Percentiles rank a stretch among this genome's conserved stretches.
Conservation (phyloP, 306 rosid genomes). For the Prunus mume region DNA sequence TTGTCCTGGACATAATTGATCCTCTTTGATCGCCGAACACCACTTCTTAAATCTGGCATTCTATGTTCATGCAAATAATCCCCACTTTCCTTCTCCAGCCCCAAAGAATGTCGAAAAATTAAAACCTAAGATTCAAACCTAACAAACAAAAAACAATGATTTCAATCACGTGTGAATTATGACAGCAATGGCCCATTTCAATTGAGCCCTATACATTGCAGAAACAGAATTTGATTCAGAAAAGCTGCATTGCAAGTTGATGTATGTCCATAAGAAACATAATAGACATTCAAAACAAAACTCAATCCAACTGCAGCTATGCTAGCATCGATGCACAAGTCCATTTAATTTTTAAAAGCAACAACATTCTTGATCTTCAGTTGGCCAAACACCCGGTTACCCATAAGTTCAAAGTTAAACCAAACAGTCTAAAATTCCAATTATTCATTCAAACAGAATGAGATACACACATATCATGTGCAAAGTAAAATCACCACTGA, state of each 20-base stretch:
- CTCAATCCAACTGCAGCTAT: slow-evolving; percentile 8
- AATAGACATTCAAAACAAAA: not conserved
- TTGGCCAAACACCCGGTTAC: not conserved
- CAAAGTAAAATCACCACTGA: slow-evolving; percentile 5
- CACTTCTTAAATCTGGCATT: slow-evolving; percentile 45
- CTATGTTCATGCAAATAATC: slow-evolving; percentile 34
- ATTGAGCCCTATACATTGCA: not conserved
- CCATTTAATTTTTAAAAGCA: not conserved
- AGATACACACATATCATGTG: not conserved
- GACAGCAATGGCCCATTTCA: not conserved
- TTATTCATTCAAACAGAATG: not conserved
- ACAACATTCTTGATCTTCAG: slow-evolving; percentile 10
- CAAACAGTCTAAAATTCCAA: not conserved
- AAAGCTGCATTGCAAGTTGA: slow-evolving; percentile 9
- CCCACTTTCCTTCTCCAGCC: slow-evolving; percentile 13
- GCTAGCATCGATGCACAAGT: not conserved
- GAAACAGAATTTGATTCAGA: not conserved
- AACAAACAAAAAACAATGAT: not conserved
- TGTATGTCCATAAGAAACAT: slow-evolving; percentile 4
- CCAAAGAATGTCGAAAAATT: slow-evolving; percentile 15
- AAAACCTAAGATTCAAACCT: slow-evolving; percentile 16
- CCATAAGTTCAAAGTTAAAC: slow-evolving; percentile 7
- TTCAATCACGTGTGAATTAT: not conserved
- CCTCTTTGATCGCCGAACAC: slow-evolving; percentile 51
- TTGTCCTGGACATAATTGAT: slow-evolving; percentile 37